phyloP scores from a whole-genome alignment of 129 eudicot genomes.

The Dittrichia graveolens region DNA sequence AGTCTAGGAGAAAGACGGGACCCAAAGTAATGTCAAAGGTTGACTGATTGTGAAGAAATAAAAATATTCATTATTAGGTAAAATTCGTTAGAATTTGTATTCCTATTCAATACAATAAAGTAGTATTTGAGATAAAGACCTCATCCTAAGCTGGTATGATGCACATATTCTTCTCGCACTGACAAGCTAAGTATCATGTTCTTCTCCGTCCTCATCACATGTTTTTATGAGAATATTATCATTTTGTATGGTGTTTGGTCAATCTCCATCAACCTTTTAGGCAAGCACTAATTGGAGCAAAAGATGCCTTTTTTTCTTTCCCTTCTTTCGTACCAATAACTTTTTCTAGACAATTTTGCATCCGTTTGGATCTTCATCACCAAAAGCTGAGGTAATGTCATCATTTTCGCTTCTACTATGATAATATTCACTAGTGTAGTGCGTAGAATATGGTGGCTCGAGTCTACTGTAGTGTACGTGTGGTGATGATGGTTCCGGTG shows the following conservation, averaged over 20 bases:
- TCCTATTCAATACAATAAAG: conserved; percentile 12
- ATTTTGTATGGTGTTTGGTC: conserved; percentile 26
- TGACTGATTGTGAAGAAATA: conserved; percentile 16
- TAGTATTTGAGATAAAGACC: conserved; percentile 22
- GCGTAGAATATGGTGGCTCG: conserved; percentile 38
- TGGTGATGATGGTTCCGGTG: conserved; percentile 33
- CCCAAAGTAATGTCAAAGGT: conserved; percentile 19
- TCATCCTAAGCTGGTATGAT: conserved; percentile 36
- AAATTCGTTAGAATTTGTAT: conserved; percentile 25
- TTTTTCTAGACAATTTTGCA: conserved; percentile 61
- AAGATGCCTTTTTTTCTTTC: conserved; percentile 7
- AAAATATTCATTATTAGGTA: conserved; percentile 5
- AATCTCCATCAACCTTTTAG: conserved; percentile 26
- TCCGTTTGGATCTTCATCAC: conserved; percentile 92
- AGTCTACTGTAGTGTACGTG: conserved; percentile 33
- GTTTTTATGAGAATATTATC: conserved; percentile 34
- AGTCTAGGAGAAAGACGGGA: neutral
- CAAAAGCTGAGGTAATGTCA: conserved; percentile 62
- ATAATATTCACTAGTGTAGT: conserved; percentile 36
- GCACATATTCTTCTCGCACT: conserved; percentile 55
- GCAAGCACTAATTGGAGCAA: conserved; percentile 26
- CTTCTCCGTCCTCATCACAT: conserved; percentile 35
- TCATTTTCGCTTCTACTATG: conserved; percentile 46
- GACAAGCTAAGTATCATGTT: conserved; percentile 59
- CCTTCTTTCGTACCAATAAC: conserved; percentile 12